These are phyloP conservation scores for Panaeolus cyanescens DNA, from an alignment of 768 basidiomycete genomes.

Conservation along the genomic window DNA sequence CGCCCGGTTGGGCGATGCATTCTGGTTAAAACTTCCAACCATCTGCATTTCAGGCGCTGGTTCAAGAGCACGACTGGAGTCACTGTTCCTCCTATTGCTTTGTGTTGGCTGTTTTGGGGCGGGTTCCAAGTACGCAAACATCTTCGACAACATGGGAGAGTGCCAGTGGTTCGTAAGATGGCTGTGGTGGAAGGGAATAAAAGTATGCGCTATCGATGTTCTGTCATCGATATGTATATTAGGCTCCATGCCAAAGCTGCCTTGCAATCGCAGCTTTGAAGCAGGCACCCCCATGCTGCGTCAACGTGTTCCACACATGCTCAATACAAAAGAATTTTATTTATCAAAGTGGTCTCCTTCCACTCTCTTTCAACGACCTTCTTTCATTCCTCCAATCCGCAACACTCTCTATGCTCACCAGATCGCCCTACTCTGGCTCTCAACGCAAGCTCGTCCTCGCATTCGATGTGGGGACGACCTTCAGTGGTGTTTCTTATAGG, in stretches of 20 bases:
- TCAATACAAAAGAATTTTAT: not conserved
- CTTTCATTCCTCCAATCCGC: not conserved
- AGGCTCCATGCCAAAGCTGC: not conserved
- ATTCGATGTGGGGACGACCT: conserved; percentile 21
- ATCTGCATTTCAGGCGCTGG: not conserved
- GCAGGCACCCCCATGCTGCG: not conserved
- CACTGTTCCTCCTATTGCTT: not conserved
- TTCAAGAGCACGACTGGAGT: not conserved
- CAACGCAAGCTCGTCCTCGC: conserved; percentile 17
- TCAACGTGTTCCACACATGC: conserved; percentile 2
- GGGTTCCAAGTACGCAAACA: not conserved
- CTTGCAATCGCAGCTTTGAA: not conserved
- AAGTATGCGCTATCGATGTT: not conserved
- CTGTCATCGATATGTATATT: not conserved
- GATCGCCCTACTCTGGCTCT: conserved; percentile 12
- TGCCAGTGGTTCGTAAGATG: not conserved
- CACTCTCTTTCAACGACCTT: conserved; percentile 1
- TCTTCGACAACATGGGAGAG: not conserved
- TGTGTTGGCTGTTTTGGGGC: not conserved
- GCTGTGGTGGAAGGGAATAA: not conserved
- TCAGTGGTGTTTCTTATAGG: conserved; percentile 20
- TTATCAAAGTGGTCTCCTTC: not conserved
- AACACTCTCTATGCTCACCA: not conserved
- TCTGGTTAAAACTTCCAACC: not conserved
- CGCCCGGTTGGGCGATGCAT: not conserved